A percentile compares a stretch with the other conserved stretches of the same genome.
Conservation (phyloP, 768 basidiomycete species). For the Tephrocybe sp. region DNA sequence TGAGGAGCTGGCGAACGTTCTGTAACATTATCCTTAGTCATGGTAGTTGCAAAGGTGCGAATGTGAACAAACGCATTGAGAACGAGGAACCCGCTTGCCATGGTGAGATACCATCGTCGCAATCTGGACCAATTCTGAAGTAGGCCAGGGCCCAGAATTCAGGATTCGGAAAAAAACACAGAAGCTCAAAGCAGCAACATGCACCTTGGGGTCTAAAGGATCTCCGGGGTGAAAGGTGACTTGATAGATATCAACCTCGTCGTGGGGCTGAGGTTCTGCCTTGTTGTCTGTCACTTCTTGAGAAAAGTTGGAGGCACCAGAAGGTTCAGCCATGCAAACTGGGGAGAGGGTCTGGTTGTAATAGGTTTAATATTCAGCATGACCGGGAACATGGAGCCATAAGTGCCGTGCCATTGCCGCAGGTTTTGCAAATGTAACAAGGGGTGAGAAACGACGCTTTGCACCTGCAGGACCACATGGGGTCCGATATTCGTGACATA, state of each 20-base stretch:
- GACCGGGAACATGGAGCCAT: neutral
- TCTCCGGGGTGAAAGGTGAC: constrained; percentile 37
- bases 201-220: constrained; percentile 45
- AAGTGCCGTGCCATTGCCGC: constrained; percentile 4
- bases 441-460: constrained; percentile 2
- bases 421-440: neutral
- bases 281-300: constrained; percentile 2
- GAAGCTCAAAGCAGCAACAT: constrained; percentile 2
- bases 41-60: no score
- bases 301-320: constrained; percentile 2
- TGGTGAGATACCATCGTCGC: constrained; percentile 45
- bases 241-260: constrained; percentile 29
- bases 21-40: no score
- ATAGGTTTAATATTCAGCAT: neutral
- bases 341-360: neutral
- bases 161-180: constrained; percentile 1
- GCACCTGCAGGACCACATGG: neutral
- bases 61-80: constrained; percentile 45
- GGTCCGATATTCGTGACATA: neutral
- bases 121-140: constrained; percentile 47
- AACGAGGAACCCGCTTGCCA: constrained; percentile 46
- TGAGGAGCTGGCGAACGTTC: constrained; percentile 63
- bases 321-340: constrained; percentile 3
- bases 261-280: constrained; percentile 5
- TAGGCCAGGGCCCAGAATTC: no score